phyloP scores from a whole-genome alignment of 352 stramenopile species.

The Globisporangium echinulatum region DNA sequence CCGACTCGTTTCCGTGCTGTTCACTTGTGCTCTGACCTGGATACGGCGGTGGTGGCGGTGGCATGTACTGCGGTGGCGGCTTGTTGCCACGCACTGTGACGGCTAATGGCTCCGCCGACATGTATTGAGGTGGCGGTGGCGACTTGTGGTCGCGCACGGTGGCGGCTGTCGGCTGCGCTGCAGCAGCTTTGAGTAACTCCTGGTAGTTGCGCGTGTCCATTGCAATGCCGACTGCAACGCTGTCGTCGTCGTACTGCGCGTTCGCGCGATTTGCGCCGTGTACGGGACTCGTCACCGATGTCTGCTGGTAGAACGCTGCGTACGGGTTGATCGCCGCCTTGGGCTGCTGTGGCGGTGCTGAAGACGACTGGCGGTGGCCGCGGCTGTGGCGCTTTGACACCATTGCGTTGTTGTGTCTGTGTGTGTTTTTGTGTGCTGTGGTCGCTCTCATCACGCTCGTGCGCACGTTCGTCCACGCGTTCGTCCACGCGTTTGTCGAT shows the following conservation, averaged over 20 bases:
- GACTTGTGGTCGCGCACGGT: conserved; percentile 7
- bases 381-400: neutral
- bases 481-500: no score
- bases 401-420: neutral
- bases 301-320: conserved; percentile 11
- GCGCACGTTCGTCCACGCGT: neutral
- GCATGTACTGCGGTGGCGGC: no score
- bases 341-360: conserved; percentile 8
- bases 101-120: conserved; percentile 7
- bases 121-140: neutral
- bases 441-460: neutral
- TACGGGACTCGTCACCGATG: conserved; percentile 6
- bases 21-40: no score
- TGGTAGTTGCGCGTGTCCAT: conserved; percentile 63
- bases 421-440: no score
- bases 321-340: conserved; percentile 13
- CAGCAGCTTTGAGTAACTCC: conserved; percentile 26
- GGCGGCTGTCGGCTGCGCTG: conserved; percentile 10
- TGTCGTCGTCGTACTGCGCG: conserved; percentile 1
- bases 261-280: neutral
- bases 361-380: neutral
- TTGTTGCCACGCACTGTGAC: conserved; percentile 10
- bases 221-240: conserved; percentile 32
- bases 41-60: neutral
- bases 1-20: neutral